Conservation (phyloP, 2,329 filamentous ascomycete genomes). For the Neofusicoccum cordaticola region DNA sequence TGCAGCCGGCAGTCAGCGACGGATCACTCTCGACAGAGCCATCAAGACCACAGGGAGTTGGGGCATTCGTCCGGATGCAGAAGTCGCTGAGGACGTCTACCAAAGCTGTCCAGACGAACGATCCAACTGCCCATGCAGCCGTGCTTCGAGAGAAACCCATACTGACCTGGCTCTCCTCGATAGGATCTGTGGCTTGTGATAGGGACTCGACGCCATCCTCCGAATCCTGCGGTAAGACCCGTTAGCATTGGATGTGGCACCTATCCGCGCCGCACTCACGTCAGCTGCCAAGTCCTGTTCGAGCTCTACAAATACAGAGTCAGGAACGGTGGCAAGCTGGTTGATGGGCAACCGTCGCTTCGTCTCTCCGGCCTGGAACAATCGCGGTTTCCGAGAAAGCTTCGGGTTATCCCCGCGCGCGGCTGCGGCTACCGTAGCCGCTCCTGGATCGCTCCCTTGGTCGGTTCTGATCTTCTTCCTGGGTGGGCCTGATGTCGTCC, state of each 20-base stretch:
- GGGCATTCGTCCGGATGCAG: too few relatives aligned
- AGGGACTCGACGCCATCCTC: neutral
- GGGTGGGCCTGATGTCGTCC: neutral
- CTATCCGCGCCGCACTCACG: constrained; percentile 11
- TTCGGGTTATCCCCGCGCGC: neutral
- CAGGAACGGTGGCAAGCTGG: constrained; percentile 29
- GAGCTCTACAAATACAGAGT: constrained; percentile 11
- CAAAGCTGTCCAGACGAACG: too few relatives aligned
- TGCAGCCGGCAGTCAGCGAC: too few relatives aligned
- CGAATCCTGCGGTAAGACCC: neutral
- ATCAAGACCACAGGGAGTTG: too few relatives aligned
- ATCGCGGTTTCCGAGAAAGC: neutral
- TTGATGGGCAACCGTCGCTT: constrained; percentile 26
- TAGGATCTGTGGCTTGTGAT: neutral
- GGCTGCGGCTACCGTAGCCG: neutral
- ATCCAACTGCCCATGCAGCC: too few relatives aligned
- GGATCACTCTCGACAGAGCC: too few relatives aligned
- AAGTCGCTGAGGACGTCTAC: too few relatives aligned
- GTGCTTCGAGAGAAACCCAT: too few relatives aligned
- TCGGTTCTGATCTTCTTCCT: neutral
- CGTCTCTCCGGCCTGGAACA: neutral
- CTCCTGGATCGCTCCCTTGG: neutral
- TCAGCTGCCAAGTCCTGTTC: constrained; percentile 3
- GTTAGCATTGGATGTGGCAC: constrained; percentile 1
- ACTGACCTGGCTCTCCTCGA: constrained; percentile 9